Conservation (phyloP, 164 flowering plant genomes). For the Pachysandra terminalis region DNA sequence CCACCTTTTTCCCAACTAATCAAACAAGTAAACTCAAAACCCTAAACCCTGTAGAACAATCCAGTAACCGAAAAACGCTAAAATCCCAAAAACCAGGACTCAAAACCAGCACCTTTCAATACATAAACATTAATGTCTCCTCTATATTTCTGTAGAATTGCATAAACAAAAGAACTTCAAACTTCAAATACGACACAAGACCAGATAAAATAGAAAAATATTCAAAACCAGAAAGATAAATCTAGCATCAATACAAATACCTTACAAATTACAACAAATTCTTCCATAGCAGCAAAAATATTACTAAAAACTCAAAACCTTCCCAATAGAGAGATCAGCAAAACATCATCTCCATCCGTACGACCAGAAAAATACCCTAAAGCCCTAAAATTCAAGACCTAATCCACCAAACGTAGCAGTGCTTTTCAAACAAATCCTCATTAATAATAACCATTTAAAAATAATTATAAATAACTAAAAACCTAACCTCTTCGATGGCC, state of each 20-base stretch:
- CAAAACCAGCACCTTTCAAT: background rate
- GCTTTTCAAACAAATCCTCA: too few relatives aligned
- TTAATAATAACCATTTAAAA: too few relatives aligned
- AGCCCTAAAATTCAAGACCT: background rate
- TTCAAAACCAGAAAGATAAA: background rate
- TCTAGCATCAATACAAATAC: background rate
- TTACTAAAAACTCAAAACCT: too few relatives aligned
- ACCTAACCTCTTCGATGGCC: too few relatives aligned
- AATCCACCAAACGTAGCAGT: background rate
- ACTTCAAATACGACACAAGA: background rate
- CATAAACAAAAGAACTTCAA: background rate
- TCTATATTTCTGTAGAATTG: background rate
- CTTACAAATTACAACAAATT: background rate
- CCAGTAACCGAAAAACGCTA: conserved; percentile 5
- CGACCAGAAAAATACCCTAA: background rate
- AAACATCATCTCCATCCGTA: background rate
- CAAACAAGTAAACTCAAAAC: conserved; percentile 12
- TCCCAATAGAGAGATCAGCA: background rate
- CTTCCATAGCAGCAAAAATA: too few relatives aligned
- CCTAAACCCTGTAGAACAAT: conserved; percentile 7
- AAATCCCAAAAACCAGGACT: background rate
- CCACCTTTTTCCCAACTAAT: conserved; percentile 5
- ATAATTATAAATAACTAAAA: too few relatives aligned
- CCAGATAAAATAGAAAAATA: background rate
- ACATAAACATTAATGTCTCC: too few relatives aligned